Evolutionary conservation across 768 basidiomycete species (phyloP).

Genomic region (Cystoderma amianthinum): DNA sequence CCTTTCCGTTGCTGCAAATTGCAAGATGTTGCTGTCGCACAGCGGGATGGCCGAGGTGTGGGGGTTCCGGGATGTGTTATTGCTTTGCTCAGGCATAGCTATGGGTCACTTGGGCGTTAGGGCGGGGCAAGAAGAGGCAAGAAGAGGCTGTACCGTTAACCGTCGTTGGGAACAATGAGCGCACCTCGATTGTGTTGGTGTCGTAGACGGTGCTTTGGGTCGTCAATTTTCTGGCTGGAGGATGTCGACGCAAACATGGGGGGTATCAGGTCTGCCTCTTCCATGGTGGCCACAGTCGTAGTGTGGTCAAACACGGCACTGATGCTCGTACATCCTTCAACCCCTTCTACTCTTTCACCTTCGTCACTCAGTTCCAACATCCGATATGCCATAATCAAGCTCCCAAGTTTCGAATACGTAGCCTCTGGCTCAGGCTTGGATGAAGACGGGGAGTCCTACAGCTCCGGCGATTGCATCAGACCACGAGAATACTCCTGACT

Average conservation of each 20-base stretch:
- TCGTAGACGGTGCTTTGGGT: slow-evolving; percentile 19
- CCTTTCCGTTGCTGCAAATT: neutral
- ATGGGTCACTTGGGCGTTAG: slow-evolving; percentile 32
- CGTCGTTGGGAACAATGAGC: slow-evolving; percentile 12
- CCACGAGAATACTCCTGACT: slow-evolving; percentile 4
- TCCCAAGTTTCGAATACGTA: slow-evolving; percentile 3
- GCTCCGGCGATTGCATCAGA: neutral
- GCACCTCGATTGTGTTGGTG: slow-evolving; percentile 21
- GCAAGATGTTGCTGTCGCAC: slow-evolving; percentile 13
- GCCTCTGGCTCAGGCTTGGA: slow-evolving; percentile 14
- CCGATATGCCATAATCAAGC: slow-evolving; percentile 14
- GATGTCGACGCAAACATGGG: slow-evolving; percentile 7
- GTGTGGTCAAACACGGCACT: slow-evolving; percentile 7
- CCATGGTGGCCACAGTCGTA: slow-evolving; percentile 1
- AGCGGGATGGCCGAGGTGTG: too few species aligned
- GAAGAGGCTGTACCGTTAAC: slow-evolving; percentile 29
- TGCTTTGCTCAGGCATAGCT: slow-evolving; percentile 11
- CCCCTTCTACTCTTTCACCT: slow-evolving; percentile 1
- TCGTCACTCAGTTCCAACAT: slow-evolving; percentile 15
- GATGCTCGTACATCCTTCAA: slow-evolving; percentile 5
- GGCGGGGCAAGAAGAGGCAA: slow-evolving; percentile 40
- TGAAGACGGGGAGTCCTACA: slow-evolving; percentile 4
- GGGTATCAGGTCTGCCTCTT: slow-evolving; percentile 3
- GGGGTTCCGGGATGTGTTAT: slow-evolving; percentile 4
- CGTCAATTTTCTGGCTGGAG: too few species aligned